These are phyloP conservation scores for Eleusine coracana DNA, from an alignment of 176 grass and related monocot genomes.

Conservation along the genomic window DNA sequence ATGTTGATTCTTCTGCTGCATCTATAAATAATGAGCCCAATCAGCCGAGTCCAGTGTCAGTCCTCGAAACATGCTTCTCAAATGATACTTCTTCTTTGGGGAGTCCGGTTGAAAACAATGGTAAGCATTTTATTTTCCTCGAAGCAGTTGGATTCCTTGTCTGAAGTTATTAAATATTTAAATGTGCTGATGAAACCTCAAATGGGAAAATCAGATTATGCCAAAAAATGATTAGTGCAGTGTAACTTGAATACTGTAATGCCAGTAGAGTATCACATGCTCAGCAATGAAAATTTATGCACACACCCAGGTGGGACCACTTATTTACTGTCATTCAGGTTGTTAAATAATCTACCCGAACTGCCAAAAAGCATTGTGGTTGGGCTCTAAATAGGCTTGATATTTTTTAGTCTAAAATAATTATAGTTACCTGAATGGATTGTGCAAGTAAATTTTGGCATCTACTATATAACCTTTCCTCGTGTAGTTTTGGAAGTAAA, in stretches of 20 bases:
- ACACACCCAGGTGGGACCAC: not conserved
- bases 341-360: not conserved
- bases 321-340: not conserved
- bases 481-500: not conserved
- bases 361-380: not conserved
- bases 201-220: not conserved
- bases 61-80: constrained; percentile 68
- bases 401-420: not conserved
- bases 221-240: not conserved
- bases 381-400: not conserved
- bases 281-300: no score
- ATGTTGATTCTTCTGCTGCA: constrained; percentile 30
- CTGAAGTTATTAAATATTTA: not conserved
- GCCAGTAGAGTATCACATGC: not conserved
- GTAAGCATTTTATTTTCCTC: constrained; percentile 35
- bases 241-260: not conserved
- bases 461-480: not conserved
- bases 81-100: constrained; percentile 60
- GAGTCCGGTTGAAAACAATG: constrained; percentile 56
- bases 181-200: not conserved
- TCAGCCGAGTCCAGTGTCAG: constrained; percentile 68
- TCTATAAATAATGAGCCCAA: constrained; percentile 41
- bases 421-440: not conserved
- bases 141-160: not conserved
- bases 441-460: not conserved